Evolutionary conservation across 2,329 filamentous ascomycete genomes (phyloP), one percentile per base, ranked within the genome.

Genomic region (Fusarium multiceps): DNA sequence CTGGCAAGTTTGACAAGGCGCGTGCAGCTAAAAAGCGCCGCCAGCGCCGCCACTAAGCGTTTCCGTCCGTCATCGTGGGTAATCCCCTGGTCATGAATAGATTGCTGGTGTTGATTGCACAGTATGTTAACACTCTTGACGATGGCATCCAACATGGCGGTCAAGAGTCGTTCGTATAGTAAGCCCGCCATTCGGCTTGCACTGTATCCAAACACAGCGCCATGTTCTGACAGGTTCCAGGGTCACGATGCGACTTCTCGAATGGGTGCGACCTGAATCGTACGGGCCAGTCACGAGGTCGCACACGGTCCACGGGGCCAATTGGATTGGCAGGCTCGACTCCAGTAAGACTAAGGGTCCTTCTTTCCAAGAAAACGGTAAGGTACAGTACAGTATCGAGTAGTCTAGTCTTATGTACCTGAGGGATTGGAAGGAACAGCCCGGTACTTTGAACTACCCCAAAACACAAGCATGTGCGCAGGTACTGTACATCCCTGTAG

Each of bases 201-300:
- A 71, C 68, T 71, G 68, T 71, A 72, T 69, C 43, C 54, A 55
- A 57, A 37, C 10, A 23, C 23, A 46, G 23, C 49, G 23, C 23
- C 34, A 27, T 28, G 18, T 40, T 47, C 68, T 67, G 53, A 69
- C 66, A 69, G 53, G 67, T 69, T 60, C 51, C 43, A 55, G 57
- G 67, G 68, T 71, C 51, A 68, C 68, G 68, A 70, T 71, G 68
- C 59, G 55, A 55, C 63, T 55, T 59, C 32, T 68, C 40, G 54
- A 67, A 68, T 64, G 67, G 67, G 45, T 68, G 54, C 47, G 49
- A 41, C 46, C 27, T 71, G 68, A 63, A 54, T 66, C 68, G 43
- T 37, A 34, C 42, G 30, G 57, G 30, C 76, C 74, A 78, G 67
- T 78, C 75, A 77, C 66, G 72, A 54, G 68, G 65, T 62, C 63